Evolutionary conservation across 2,329 filamentous ascomycete genomes (phyloP).

Genomic region (Colletotrichum filicis): DNA sequence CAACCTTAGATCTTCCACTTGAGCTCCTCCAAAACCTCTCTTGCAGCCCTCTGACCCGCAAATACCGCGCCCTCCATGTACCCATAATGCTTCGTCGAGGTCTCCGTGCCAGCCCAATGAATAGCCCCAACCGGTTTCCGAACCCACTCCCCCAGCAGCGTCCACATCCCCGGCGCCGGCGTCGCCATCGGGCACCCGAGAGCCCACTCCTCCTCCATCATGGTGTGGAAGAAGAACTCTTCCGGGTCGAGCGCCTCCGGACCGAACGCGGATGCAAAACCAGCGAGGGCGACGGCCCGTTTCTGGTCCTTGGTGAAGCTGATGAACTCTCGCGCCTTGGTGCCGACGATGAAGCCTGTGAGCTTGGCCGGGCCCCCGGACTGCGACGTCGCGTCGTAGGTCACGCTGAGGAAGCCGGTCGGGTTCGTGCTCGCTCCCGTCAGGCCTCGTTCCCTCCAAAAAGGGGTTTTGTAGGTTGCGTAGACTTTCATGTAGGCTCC

Average conservation of each 20-base stretch:
- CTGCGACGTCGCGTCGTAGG: conserved; percentile 22
- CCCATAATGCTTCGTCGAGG: conserved; percentile 24
- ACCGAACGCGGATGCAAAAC: conserved; percentile 32
- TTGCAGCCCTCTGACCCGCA: conserved; percentile 28
- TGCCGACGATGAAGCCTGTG: conserved; percentile 30
- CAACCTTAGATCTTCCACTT: conserved; percentile 22
- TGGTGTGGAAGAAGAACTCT: conserved; percentile 32
- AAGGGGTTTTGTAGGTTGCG: conserved; percentile 32
- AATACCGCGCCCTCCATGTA: conserved; percentile 34
- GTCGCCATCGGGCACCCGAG: conserved; percentile 29
- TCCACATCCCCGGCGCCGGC: conserved; percentile 34
- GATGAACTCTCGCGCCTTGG: conserved; percentile 29
- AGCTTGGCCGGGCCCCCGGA: conserved; percentile 22
- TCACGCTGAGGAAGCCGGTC: conserved; percentile 19
- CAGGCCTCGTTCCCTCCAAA: conserved; percentile 33
- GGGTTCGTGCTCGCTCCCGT: conserved; percentile 30
- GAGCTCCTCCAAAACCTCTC: conserved; percentile 27
- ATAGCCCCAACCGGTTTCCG: conserved; percentile 30
- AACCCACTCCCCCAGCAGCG: conserved; percentile 30
- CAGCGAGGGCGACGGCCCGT: conserved; percentile 30
- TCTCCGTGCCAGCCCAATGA: conserved; percentile 34
- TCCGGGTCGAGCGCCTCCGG: conserved; percentile 34
- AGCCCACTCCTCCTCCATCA: conserved; percentile 34
- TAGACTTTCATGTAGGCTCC: conserved; percentile 29
- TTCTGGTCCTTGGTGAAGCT: conserved; percentile 27